Evolutionary conservation across 2,329 filamentous ascomycete species (phyloP), one percentile per base, ranked within the genome.

Genomic region (Diaporthe amygdali): DNA sequence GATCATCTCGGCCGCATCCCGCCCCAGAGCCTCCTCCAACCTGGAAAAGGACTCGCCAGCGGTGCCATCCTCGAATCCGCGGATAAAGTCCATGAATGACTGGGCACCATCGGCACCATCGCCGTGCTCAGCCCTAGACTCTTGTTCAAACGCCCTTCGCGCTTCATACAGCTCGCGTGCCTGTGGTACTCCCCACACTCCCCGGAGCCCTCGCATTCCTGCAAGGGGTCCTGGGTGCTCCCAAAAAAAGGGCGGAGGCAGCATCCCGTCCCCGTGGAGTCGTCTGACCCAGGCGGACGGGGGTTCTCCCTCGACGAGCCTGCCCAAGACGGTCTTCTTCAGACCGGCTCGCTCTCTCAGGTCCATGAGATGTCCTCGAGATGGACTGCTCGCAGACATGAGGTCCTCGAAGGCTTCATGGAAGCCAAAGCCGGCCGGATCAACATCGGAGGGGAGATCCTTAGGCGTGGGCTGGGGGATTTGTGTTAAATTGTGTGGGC

Each of bases 401-500:
- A 90, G 83, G 73, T 90, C 88, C 75, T 90, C 88, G 72, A 90
- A 89, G 56, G 88, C 88, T 74, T 90, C 87, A 39, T 85, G 81
- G 74, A 88, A 90, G 10, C 85, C 87, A 75, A 88, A 88, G 41
- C 81, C 75, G 47, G 75, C 77, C 15, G 78, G 56, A 69, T 84
- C 81, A 39, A 80, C 72, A 54, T 80, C 79, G 5, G 78, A 71
- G 10, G 84, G 82, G 1, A 83, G 79, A 73, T 86, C 86, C 9
- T 77, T 81, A 0, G 87, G 87, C 0, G 81, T 75, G 2, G 88
- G 88, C 72, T 84, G 86, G 9, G 79, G 82, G 9, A 89, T 80
- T 70, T 82, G 76, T 55, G 81, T 81, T 22, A 89, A 83, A 46
- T 79, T 80, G 20, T 82, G 76, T 7, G 85, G 85, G 14, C 83